phyloP scores from a whole-genome alignment of 2,329 filamentous ascomycete species.

The Bimuria novae-zelandiae region DNA sequence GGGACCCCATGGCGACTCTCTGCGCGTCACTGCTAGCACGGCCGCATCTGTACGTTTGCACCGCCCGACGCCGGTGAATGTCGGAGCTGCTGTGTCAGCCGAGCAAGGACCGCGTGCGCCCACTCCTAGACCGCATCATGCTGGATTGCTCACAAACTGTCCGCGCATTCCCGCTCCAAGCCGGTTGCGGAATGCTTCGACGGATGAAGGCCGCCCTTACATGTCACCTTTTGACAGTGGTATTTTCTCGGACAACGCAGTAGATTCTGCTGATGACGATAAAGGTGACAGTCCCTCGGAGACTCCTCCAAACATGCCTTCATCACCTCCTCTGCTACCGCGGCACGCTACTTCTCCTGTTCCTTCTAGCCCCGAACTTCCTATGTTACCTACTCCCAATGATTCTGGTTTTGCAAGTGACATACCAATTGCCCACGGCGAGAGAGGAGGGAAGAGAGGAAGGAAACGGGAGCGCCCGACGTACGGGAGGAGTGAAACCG shows the following conservation, averaged over 20 bases:
- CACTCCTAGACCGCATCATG: slow-evolving; percentile 68
- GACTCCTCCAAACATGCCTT: slow-evolving; percentile 82
- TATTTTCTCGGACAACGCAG: slow-evolving; percentile 48
- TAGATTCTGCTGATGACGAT: slow-evolving; percentile 53
- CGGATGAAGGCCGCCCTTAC: slow-evolving; percentile 46
- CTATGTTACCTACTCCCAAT: slow-evolving; percentile 58
- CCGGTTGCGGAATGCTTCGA: slow-evolving; percentile 65
- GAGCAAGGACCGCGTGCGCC: slow-evolving; percentile 77
- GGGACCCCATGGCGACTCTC: slow-evolving; percentile 73
- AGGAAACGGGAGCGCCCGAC: slow-evolving; percentile 7
- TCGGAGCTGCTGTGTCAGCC: slow-evolving; percentile 59
- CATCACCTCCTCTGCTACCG: slow-evolving; percentile 79
- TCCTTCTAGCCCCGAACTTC: slow-evolving; percentile 76
- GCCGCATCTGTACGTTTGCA: slow-evolving; percentile 85
- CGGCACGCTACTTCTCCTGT: slow-evolving; percentile 63
- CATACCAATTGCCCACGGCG: slow-evolving; percentile 70
- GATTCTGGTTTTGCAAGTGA: slow-evolving; percentile 89
- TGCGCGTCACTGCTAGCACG: slow-evolving; percentile 89
- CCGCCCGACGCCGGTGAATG: slow-evolving; percentile 66
- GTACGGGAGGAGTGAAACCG: background rate
- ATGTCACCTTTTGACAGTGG: slow-evolving; percentile 40
- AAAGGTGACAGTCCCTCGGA: slow-evolving; percentile 54
- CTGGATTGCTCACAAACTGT: slow-evolving; percentile 39
- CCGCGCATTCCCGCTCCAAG: slow-evolving; percentile 50
- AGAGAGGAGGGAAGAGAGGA: slow-evolving; percentile 57